Percentiles rank a stretch among this genome's conserved stretches.
phyloP scores from a whole-genome alignment of 2,329 filamentous ascomycete genomes.

The Trichoderma sp. region DNA sequence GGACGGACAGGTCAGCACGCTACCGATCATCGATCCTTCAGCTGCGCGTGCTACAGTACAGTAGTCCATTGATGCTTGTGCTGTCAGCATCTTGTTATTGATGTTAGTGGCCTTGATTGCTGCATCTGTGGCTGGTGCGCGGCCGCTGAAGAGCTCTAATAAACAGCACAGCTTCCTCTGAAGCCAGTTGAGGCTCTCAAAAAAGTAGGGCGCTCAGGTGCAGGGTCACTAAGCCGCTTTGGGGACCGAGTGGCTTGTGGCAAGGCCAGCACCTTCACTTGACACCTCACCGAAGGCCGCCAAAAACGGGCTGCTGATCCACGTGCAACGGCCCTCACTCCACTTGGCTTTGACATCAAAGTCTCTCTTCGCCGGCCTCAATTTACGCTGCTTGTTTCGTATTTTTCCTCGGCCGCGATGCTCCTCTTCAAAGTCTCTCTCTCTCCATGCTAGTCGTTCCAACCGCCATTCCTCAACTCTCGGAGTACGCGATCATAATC shows the following conservation, averaged over 20 bases:
- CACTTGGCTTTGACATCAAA: constrained; percentile 11
- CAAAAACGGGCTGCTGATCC: constrained; percentile 8
- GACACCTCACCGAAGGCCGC: constrained; percentile 10
- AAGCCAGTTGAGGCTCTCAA: background rate
- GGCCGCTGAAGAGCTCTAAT: background rate
- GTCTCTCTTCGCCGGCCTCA: background rate
- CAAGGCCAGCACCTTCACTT: background rate
- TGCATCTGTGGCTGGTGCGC: background rate
- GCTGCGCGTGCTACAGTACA: background rate
- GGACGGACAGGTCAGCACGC: no score
- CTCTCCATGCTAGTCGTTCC: constrained; percentile 1
- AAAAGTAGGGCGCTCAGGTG: background rate
- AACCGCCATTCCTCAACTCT: background rate
- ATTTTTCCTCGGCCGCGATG: constrained; percentile 5
- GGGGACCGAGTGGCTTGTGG: constrained; percentile 24
- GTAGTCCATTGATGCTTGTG: no score
- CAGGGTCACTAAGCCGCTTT: constrained; percentile 22
- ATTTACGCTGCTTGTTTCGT: background rate
- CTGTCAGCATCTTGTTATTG: background rate
- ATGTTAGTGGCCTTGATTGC: no score
- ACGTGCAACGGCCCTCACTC: constrained; percentile 12
- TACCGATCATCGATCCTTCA: background rate
- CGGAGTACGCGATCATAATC: background rate
- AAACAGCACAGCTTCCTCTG: background rate
- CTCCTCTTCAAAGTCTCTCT: background rate